These are phyloP conservation scores for Lyophyllum atratum DNA, from an alignment of 768 basidiomycete genomes.

Conservation along the genomic window DNA sequence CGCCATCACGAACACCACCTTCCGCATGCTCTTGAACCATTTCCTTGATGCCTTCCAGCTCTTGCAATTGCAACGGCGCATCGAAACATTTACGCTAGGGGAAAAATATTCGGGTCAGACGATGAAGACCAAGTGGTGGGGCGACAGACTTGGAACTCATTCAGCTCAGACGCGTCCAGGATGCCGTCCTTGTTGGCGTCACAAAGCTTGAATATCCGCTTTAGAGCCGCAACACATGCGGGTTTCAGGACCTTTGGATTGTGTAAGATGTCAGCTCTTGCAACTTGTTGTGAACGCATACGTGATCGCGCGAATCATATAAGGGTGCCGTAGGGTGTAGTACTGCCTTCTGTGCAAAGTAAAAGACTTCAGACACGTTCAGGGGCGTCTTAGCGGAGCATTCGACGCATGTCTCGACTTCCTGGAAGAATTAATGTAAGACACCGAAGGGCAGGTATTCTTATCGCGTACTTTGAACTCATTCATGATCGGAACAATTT, in stretches of 20 bases:
- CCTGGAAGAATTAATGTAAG: slow-evolving; percentile 49
- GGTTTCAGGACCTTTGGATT: slow-evolving; percentile 80
- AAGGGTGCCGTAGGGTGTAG: slow-evolving; percentile 95
- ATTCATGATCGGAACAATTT: slow-evolving; percentile 96
- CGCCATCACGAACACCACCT: slow-evolving; percentile 72
- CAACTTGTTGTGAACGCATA: slow-evolving; percentile 35
- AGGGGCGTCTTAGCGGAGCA: slow-evolving; percentile 89
- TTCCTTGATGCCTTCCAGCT: slow-evolving; percentile 94
- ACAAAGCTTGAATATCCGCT: slow-evolving; percentile 95
- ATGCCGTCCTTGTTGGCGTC: slow-evolving; percentile 94
- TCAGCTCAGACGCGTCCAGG: slow-evolving; percentile 86
- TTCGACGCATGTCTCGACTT: slow-evolving; percentile 98
- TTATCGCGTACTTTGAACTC: slow-evolving; percentile 84
- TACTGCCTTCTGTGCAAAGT: slow-evolving; percentile 98
- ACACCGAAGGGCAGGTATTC: slow-evolving; percentile 1
- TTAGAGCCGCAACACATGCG: slow-evolving; percentile 83
- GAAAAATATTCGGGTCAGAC: slow-evolving; percentile 10
- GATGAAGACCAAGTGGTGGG: neutral
- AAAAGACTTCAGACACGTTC: slow-evolving; percentile 97
- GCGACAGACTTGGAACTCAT: slow-evolving; percentile 89
- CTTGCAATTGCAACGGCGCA: slow-evolving; percentile 86
- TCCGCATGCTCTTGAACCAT: slow-evolving; percentile 83
- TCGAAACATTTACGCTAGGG: slow-evolving; percentile 91
- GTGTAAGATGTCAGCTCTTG: slow-evolving; percentile 12
- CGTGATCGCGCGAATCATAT: slow-evolving; percentile 95